Evolutionary conservation across 2,329 filamentous ascomycete species (phyloP).

Genomic region (Aspergillus texensis): DNA sequence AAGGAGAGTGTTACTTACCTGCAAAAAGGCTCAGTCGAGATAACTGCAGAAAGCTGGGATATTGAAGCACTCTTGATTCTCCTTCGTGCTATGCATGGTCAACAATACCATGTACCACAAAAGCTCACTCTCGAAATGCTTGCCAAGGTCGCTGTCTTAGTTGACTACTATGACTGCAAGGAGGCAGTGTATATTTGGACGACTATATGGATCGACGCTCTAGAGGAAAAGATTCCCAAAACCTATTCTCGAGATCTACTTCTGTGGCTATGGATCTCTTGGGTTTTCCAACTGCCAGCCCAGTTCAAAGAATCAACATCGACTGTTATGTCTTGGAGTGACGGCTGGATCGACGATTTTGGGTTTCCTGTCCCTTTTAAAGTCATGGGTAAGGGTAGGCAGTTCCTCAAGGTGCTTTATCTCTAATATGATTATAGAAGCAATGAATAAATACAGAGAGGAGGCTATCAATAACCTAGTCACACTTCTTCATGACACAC

Average conservation of each 20-base stretch:
- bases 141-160: slow-evolving; percentile 7
- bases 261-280: slow-evolving; percentile 18
- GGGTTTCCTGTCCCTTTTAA: slow-evolving; percentile 24
- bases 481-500: slow-evolving; percentile 12
- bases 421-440: slow-evolving; percentile 10
- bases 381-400: slow-evolving; percentile 18
- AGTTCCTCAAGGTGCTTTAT: background rate
- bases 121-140: slow-evolving; percentile 13
- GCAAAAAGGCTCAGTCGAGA: slow-evolving; percentile 10
- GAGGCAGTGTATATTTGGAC: background rate
- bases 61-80: slow-evolving; percentile 13
- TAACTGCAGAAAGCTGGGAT: slow-evolving; percentile 17
- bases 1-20: slow-evolving; percentile 13
- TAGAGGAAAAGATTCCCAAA: slow-evolving; percentile 2
- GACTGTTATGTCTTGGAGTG: slow-evolving; percentile 19
- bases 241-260: slow-evolving; percentile 11
- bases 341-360: slow-evolving; percentile 13
- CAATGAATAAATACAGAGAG: slow-evolving; percentile 20
- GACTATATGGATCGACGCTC: background rate
- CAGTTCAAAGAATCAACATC: slow-evolving; percentile 23
- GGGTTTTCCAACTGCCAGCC: slow-evolving; percentile 19
- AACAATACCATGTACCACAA: slow-evolving; percentile 7
- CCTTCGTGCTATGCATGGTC: slow-evolving; percentile 15
- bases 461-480: slow-evolving; percentile 16
- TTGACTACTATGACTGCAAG: slow-evolving; percentile 9